A percentile compares a stretch with the other conserved stretches of the same genome.
These are phyloP conservation scores for Rugonectria rugulosa DNA, from an alignment of 2,329 filamentous ascomycete species.

Conservation along the genomic window DNA sequence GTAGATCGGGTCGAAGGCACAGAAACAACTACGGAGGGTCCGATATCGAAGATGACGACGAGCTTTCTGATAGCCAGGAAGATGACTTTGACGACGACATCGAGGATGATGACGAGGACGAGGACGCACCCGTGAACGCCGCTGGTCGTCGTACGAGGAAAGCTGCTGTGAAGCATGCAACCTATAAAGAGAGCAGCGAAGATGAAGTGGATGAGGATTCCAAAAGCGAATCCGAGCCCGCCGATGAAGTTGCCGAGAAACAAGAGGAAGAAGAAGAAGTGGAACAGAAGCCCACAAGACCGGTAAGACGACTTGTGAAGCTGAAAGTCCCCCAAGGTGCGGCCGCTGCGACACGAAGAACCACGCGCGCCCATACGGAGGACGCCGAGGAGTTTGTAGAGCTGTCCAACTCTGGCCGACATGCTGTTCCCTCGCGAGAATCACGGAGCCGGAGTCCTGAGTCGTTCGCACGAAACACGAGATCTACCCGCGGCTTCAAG, in stretches of 20 bases:
- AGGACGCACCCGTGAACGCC: conserved; percentile 53
- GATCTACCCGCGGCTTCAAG: conserved; percentile 60
- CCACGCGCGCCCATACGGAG: conserved; percentile 62
- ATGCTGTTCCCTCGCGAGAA: conserved; percentile 57
- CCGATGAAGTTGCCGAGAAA: conserved; percentile 37
- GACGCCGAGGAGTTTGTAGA: conserved; percentile 64
- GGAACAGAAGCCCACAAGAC: conserved; percentile 32
- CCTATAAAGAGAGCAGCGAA: conserved; percentile 56
- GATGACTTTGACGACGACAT: conserved; percentile 57
- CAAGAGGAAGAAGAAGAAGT: conserved; percentile 37
- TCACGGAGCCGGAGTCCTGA: conserved; percentile 67
- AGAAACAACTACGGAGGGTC: conserved; percentile 62
- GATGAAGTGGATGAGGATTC: conserved; percentile 47
- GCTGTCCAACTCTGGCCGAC: conserved; percentile 67
- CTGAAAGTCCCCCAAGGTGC: conserved; percentile 49
- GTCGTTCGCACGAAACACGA: conserved; percentile 48
- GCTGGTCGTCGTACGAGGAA: conserved; percentile 59
- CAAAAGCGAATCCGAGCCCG: conserved; percentile 40
- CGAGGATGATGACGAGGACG: conserved; percentile 53
- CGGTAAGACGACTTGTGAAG: conserved; percentile 52
- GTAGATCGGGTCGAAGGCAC: conserved; percentile 46
- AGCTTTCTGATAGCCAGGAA: conserved; percentile 61
- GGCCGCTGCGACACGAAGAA: conserved; percentile 49
- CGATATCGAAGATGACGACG: conserved; percentile 66
- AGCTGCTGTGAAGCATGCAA: conserved; percentile 53